Base-by-base conservation (phyloP, 2,329 filamentous ascomycete species). In the Penicillium rolfsii region DNA sequence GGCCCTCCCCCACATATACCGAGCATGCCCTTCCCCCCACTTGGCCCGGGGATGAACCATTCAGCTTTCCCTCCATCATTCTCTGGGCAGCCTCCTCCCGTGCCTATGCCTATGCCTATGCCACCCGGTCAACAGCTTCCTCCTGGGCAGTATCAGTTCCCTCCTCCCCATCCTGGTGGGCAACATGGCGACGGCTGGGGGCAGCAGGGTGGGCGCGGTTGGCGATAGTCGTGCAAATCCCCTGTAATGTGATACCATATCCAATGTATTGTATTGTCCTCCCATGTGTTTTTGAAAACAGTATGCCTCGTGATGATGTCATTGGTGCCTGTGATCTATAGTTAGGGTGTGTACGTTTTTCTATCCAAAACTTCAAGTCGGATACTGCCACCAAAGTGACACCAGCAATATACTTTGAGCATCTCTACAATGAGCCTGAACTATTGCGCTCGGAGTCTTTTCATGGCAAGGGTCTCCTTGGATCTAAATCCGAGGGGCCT, bases 71-170 rank as follows among this genome's bases (percentile, higher is more conserved):
- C 71, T 11, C 74, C 71, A 24, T 62, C 67, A 2, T 75, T 69
- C 36, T 43, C 62, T 30, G 65, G 67, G 0, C 66, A 71, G 30
- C 67, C 67, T 24, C 64, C 64, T 14, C 67, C 69, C 14, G 62
- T 66, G 48, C 67, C 68, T 19, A 61, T 67, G 50, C 63, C 63
- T 14, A 63, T 66, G 48, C 67, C 68, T 19, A 61, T 67, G 50
- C 62, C 63, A 9, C 61, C 63, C 9, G 69, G 62, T n/a, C 72
- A 71, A 43, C 70, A 67, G 24, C 70, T 74, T 60, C 70, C 72
- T 0, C 70, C 69, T 28, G 71, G 74, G 1, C 70, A 74, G 19
- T 70, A 73, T 60, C 70, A 71, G 50, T 76, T 74, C 30, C 73
- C 74, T 33, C 72, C 72, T 16, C 72, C 73, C 33, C 71, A 76